Percentiles rank a stretch among this genome's conserved stretches.
These are phyloP conservation scores for Grosmannia huntii DNA, from an alignment of 2,329 filamentous ascomycete species.

Conservation along the genomic window DNA sequence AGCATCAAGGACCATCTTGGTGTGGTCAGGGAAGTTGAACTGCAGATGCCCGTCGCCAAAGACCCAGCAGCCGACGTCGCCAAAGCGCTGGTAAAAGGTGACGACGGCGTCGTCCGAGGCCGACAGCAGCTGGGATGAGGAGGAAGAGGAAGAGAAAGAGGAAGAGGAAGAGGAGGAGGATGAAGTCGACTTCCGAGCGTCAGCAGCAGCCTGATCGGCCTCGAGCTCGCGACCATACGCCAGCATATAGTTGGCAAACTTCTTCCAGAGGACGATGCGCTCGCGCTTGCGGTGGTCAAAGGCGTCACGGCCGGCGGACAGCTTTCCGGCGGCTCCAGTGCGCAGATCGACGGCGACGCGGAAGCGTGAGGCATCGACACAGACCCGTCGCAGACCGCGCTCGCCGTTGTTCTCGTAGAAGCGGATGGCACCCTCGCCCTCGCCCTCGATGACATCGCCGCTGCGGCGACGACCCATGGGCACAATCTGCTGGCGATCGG, in stretches of 20 bases:
- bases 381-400: slow-evolving; percentile 48
- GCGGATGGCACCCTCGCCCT: slow-evolving; percentile 35
- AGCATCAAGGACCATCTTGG: slow-evolving; percentile 66
- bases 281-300: slow-evolving; percentile 55
- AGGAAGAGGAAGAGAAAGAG: background rate
- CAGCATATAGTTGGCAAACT: slow-evolving; percentile 64
- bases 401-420: slow-evolving; percentile 63
- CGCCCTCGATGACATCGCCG: background rate
- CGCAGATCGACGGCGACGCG: slow-evolving; percentile 36
- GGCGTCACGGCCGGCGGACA: slow-evolving; percentile 49
- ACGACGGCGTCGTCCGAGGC: slow-evolving; percentile 42
- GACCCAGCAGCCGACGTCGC: slow-evolving; percentile 70
- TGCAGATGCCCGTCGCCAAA: slow-evolving; percentile 68
- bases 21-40: slow-evolving; percentile 84
- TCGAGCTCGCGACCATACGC: slow-evolving; percentile 61
- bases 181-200: background rate
- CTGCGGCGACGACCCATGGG: slow-evolving; percentile 39
- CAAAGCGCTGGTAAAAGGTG: slow-evolving; percentile 70
- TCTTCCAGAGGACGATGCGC: slow-evolving; percentile 56
- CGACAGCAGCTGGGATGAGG: slow-evolving; percentile 17
- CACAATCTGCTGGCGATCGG: slow-evolving; percentile 46
- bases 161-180: background rate
- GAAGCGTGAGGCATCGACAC: slow-evolving; percentile 51
- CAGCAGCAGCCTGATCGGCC: slow-evolving; percentile 10
- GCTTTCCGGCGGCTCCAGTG: slow-evolving; percentile 47